Conservation (phyloP, 345 rosid genomes). For the Heritiera fomes region DNA sequence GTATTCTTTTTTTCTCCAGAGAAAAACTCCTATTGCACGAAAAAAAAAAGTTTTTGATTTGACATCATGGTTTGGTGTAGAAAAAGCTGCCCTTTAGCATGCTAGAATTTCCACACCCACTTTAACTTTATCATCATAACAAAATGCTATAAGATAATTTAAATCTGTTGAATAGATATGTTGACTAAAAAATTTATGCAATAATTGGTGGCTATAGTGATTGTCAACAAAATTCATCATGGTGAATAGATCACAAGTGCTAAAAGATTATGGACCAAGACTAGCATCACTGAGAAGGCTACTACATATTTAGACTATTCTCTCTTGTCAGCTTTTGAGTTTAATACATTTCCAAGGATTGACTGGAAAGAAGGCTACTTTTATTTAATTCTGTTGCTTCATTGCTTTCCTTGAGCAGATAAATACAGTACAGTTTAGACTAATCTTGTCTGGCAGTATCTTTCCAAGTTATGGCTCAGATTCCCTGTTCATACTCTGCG, state of each 20-base stretch:
- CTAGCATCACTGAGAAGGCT: neutral
- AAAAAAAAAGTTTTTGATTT: neutral
- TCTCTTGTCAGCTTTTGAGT: neutral
- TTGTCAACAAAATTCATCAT: conserved; percentile 14
- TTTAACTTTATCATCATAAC: neutral
- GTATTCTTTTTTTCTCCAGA: too few relatives aligned
- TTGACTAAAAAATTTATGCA: conserved; percentile 7
- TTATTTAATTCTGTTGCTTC: neutral
- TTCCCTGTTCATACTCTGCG: neutral
- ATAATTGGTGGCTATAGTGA: conserved; percentile 18
- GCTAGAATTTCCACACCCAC: conserved; percentile 15
- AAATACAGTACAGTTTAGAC: neutral
- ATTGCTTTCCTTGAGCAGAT: neutral
- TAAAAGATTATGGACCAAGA: neutral
- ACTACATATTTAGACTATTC: neutral
- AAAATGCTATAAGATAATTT: neutral
- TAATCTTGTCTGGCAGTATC: neutral
- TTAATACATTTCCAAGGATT: neutral
- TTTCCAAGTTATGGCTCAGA: neutral
- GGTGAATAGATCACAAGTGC: neutral
- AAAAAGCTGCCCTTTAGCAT: conserved; percentile 7
- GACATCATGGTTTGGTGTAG: conserved; percentile 14
- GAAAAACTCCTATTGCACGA: too few relatives aligned
- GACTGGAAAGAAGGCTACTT: neutral
- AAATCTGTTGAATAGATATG: conserved; percentile 15